A percentile compares a stretch with the other conserved stretches of the same genome.
These are phyloP conservation scores for Hansenula sp. DNA, from an alignment of 1,139 yeast genomes.

Conservation along the genomic window DNA sequence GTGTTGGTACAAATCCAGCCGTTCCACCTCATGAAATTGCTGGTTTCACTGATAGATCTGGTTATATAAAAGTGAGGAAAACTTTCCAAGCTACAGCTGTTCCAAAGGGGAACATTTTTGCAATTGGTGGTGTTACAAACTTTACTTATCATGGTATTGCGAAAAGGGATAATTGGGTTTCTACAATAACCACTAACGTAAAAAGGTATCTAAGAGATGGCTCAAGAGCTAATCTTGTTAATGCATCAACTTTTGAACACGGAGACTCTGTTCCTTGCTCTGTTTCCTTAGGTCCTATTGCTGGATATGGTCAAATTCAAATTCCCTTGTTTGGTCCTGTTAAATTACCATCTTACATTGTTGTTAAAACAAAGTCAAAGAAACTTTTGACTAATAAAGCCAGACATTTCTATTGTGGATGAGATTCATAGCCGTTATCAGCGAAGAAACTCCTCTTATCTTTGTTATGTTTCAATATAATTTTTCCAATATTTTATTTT, in stretches of 20 bases:
- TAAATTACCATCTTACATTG: slow-evolving; percentile 10
- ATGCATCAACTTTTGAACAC: not conserved
- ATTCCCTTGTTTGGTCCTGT: slow-evolving; percentile 11
- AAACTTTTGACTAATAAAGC: not conserved
- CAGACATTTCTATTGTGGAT: not conserved
- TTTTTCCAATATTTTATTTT: too few species aligned
- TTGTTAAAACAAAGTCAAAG: slow-evolving; percentile 8
- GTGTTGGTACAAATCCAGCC: slow-evolving; percentile 13
- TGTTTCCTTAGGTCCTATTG: slow-evolving; percentile 11
- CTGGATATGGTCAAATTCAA: slow-evolving; percentile 15
- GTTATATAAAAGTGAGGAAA: slow-evolving; percentile 8
- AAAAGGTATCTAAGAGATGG: not conserved
- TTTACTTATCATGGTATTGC: slow-evolving; percentile 8
- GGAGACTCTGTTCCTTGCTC: not conserved
- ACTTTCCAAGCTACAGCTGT: slow-evolving; percentile 12
- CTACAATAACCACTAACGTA: not conserved
- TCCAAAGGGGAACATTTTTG: slow-evolving; percentile 13
- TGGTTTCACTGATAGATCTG: slow-evolving; percentile 7
- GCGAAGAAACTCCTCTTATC: too few species aligned
- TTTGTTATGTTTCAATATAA: too few species aligned
- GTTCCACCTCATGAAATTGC: slow-evolving; percentile 10
- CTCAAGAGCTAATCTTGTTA: not conserved
- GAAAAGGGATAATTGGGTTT: slow-evolving; percentile 6
- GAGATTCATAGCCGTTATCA: too few species aligned
- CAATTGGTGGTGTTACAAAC: slow-evolving; percentile 17